These are phyloP conservation scores for Tarenaya hassleriana DNA, from an alignment of 345 rosid genomes.

Conservation along the genomic window DNA sequence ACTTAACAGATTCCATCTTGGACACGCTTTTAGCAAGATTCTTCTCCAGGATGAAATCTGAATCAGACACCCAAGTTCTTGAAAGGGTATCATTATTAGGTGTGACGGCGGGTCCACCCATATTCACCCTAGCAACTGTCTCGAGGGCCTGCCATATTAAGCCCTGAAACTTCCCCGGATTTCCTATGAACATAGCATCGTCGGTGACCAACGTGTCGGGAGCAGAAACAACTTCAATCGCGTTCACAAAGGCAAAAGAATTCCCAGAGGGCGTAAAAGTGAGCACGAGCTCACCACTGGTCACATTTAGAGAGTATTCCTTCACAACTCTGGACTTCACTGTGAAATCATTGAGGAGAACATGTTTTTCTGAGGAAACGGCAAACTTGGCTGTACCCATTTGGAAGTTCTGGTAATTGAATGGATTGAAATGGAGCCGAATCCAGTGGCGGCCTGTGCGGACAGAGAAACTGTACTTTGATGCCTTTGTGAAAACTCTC, in stretches of 20 bases:
- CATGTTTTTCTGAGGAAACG: slow-evolving; percentile 48
- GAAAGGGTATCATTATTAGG: slow-evolving; percentile 57
- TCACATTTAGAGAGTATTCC: slow-evolving; percentile 60
- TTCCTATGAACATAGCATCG: slow-evolving; percentile 24
- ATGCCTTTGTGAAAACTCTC: slow-evolving; percentile 48
- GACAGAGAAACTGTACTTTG: slow-evolving; percentile 60
- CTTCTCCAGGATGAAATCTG: slow-evolving; percentile 28
- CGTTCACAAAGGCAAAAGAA: slow-evolving; percentile 69
- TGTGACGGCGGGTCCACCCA: slow-evolving; percentile 70
- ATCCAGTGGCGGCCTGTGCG: slow-evolving; percentile 75
- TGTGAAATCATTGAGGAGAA: slow-evolving; percentile 45
- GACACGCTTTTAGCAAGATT: slow-evolving; percentile 38
- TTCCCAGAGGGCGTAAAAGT: slow-evolving; percentile 46
- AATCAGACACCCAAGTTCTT: slow-evolving; percentile 77
- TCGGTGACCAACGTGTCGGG: slow-evolving; percentile 53
- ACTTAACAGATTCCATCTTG: slow-evolving; percentile 45
- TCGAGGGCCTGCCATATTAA: slow-evolving; percentile 56
- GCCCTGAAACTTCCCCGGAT: slow-evolving; percentile 36
- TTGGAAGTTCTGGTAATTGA: slow-evolving; percentile 38
- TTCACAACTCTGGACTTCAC: slow-evolving; percentile 36
- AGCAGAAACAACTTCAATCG: slow-evolving; percentile 71
- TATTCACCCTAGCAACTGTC: slow-evolving; percentile 71
- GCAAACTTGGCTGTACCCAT: slow-evolving; percentile 56
- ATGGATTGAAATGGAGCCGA: slow-evolving; percentile 77
- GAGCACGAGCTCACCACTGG: slow-evolving; percentile 44